Conservation (phyloP, 768 basidiomycete genomes). For the Saitozyma podzolica region DNA sequence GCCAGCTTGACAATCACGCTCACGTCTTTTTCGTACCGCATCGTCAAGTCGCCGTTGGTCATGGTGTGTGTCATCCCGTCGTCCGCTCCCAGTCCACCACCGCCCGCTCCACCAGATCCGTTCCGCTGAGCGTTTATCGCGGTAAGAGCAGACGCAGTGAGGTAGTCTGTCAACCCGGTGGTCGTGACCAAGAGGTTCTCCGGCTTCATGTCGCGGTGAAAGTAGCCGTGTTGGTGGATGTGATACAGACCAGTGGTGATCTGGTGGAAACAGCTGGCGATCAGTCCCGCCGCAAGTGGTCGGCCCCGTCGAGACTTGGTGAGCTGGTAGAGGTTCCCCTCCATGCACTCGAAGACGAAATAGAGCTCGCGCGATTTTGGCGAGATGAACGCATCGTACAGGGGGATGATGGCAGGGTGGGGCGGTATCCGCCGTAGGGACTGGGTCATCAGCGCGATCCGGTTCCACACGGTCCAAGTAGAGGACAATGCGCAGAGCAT, state of each 20-base stretch:
- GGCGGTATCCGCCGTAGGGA: slow-evolving; percentile 90
- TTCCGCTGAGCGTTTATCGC: slow-evolving; percentile 35
- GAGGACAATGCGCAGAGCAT: slow-evolving; percentile 8
- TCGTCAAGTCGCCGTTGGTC: slow-evolving; percentile 4
- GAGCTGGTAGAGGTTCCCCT: slow-evolving; percentile 98
- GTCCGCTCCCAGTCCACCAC: not conserved
- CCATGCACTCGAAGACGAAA: slow-evolving; percentile 99
- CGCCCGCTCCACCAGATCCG: not conserved
- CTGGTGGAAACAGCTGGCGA: slow-evolving; percentile 91
- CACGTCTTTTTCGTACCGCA: slow-evolving; percentile 75
- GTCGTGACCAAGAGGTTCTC: slow-evolving; percentile 99
- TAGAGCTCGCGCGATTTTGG: slow-evolving; percentile 94
- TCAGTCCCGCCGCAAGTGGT: slow-evolving; percentile 92
- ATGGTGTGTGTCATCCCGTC: not conserved
- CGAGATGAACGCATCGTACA: slow-evolving; percentile 99
- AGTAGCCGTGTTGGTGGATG: slow-evolving; percentile 88
- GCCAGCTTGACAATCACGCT: slow-evolving; percentile 96
- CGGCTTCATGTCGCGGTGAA: slow-evolving; percentile 99
- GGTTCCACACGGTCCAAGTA: slow-evolving; percentile 5
- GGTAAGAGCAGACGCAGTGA: slow-evolving; percentile 69
- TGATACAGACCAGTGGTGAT: slow-evolving; percentile 87
- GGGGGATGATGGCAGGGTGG: slow-evolving; percentile 95
- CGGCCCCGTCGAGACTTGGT: slow-evolving; percentile 95
- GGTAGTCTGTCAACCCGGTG: slow-evolving; percentile 90
- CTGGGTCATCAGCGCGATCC: slow-evolving; percentile 55